Base-by-base conservation (phyloP, 1,284 basidiomycete genomes). In the Pterulicium gracile region DNA sequence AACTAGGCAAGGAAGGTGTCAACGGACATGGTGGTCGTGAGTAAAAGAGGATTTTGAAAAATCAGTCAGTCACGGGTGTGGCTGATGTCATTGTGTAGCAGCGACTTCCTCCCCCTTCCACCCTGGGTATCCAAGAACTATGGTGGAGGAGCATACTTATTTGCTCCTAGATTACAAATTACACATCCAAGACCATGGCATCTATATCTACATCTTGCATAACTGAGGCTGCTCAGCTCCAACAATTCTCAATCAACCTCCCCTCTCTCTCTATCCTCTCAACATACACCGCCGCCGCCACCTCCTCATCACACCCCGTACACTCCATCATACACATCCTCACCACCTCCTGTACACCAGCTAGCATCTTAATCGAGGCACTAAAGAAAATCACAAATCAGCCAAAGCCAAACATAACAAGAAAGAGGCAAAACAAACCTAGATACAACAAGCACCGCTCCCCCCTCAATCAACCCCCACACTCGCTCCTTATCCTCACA, bases 361-460 rank as follows among this genome's bases (percentile, higher is more conserved):
- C 73, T 1, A 94, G 94, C 94, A 98, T 98, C 59, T 93, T 88
- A 57, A 94, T 95, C 1, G 92, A 89, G 0, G 94, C 93, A 15
- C 91, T 94, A 50, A n/a, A n/a, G n/a, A n/a, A n/a, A n/a, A n/a
- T n/a, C 0, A 21, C 19, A 21, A 42, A 20, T 39, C 15, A 47
- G 24, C 34, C 41, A 14, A 46, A 24, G 43, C 27, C 27, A 23
- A 43, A 20, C 34, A 24, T 17, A 32, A 23, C 24, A 3, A 41
- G 13, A 15, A 20, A 42, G 20, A 43, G 47, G 20, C 42, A 15
- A 21, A 20, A 56, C 79, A 52, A 56, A 93, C 87, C 93, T 94
- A 22, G 88, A 93, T 40, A 95, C 87, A 52, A 84, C 86, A 21
- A 95, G 64, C 59, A 70, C 78, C 2, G 79, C 90, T 2, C 66